Base-by-base conservation (phyloP, 2,329 filamentous ascomycete species). In the Phyllachora maydis region DNA sequence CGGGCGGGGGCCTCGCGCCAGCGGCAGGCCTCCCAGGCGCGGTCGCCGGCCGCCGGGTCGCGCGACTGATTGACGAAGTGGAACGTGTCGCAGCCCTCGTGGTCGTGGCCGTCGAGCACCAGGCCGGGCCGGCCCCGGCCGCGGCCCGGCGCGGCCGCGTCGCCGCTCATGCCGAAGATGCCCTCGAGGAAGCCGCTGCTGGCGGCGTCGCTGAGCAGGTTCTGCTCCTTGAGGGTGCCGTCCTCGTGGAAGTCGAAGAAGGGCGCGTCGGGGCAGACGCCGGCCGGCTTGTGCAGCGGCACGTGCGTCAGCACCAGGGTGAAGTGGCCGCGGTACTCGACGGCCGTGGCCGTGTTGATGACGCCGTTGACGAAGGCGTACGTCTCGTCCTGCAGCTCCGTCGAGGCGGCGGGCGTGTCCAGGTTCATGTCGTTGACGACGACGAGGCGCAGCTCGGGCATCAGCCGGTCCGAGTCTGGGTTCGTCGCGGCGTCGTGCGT, bases 351-450 rank as follows among this genome's bases (percentile, higher is more conserved):
- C 3, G 63, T 59, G 26, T 56, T 53, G 34, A 79, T 79, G 24
- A 76, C 50, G 17, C 59, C 48, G 45, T 79, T 76, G 40, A 83
- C 56, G 39, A 90, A 92, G 14, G 54, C 41, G 46, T 91, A 90
- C 0, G 78, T 88, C 23, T 71, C 55, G 29, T 70, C 59, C 41
- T 91, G 81, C 3, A 92, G 57, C 3, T 62, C 54, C 4, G 52
- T 37, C 11, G 66, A 63, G 18, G 65, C 54, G 4, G 75, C 79
- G 0, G 88, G 88, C 0, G 70, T 76, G 45, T 98, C 88, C 18
- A 98, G 65, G 38, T 91, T 90, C 65, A 98, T 81, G 26, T 79
- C 73, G 47, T 98, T 98, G 32, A 98, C 59, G 17, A 90, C 65
- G 15, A 95, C 55, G 27, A 98, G 56, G 33, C 85, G 74, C 21